These are phyloP conservation scores for Excoecaria cochinchinensis DNA, from an alignment of 345 rosid genomes.

Conservation along the genomic window DNA sequence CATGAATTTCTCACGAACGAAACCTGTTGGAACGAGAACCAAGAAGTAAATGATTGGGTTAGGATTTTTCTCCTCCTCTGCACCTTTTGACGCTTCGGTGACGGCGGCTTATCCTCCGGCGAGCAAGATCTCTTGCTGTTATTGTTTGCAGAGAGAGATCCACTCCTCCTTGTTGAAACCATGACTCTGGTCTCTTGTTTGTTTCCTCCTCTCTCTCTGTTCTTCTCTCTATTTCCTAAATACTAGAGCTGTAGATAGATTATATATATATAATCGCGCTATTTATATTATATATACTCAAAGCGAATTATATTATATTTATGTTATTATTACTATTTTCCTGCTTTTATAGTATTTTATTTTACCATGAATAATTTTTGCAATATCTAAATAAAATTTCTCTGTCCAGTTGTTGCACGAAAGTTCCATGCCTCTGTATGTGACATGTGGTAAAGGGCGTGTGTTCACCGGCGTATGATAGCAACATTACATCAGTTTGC, in stretches of 20 bases:
- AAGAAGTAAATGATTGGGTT: not conserved
- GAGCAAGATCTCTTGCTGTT: slow-evolving; percentile 30
- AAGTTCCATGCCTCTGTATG: slow-evolving; percentile 2
- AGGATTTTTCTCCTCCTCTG: not conserved
- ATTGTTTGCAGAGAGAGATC: slow-evolving; percentile 70
- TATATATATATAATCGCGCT: not conserved
- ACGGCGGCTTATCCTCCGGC: slow-evolving; percentile 42
- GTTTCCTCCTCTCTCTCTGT: not conserved
- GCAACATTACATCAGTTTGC: not conserved
- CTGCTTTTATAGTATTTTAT: not conserved
- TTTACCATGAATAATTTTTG: not conserved
- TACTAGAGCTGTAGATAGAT: slow-evolving; percentile 10
- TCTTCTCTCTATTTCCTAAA: slow-evolving; percentile 15
- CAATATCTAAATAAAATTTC: not conserved
- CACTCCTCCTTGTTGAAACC: slow-evolving; percentile 87
- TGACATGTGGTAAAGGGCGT: not conserved
- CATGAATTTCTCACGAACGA: slow-evolving; percentile 6
- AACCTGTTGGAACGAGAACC: not conserved
- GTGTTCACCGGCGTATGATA: not conserved
- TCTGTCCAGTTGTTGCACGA: not conserved
- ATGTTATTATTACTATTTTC: not conserved
- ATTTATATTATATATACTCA: not conserved
- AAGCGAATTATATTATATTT: not conserved
- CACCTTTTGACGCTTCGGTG: slow-evolving; percentile 82
- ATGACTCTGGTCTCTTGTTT: slow-evolving; percentile 48